Percentiles rank a stretch among this genome's conserved stretches.
Evolutionary conservation across 805 yeast species (phyloP).

Genomic region (Wickerhamomyces mucosus): DNA sequence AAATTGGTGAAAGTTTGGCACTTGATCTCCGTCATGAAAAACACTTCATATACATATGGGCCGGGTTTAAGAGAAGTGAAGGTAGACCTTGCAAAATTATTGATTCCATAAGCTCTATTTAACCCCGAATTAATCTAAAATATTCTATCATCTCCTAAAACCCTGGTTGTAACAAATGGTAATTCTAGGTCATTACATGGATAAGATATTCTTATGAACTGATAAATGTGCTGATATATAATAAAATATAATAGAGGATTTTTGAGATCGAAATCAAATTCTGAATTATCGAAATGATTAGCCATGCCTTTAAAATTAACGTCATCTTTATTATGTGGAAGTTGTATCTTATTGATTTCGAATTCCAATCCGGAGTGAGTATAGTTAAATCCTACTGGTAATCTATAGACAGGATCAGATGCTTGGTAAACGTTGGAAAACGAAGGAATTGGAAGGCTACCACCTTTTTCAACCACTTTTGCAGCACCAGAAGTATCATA

Average conservation of each 20-base stretch:
- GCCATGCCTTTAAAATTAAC: slow-evolving; percentile 13
- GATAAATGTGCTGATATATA: slow-evolving; percentile 13
- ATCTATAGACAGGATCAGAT: slow-evolving; percentile 48
- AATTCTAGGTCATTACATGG: slow-evolving; percentile 14
- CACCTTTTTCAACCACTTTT: slow-evolving; percentile 23
- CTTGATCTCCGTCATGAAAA: too few species aligned
- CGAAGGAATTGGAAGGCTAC: slow-evolving; percentile 12
- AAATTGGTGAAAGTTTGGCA: too few species aligned
- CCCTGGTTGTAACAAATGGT: not conserved
- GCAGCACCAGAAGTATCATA: slow-evolving; percentile 32
- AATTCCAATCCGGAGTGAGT: slow-evolving; percentile 26
- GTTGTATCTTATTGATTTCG: slow-evolving; percentile 24
- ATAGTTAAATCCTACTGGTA: slow-evolving; percentile 40
- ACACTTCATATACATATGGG: too few species aligned
- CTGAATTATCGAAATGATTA: slow-evolving; percentile 6
- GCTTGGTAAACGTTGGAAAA: slow-evolving; percentile 47
- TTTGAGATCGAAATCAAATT: slow-evolving; percentile 2
- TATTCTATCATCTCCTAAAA: too few species aligned
- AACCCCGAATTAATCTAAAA: too few species aligned
- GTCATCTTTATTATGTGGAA: slow-evolving; percentile 23
- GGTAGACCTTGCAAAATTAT: too few species aligned
- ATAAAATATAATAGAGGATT: slow-evolving; percentile 9
- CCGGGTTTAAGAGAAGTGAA: too few species aligned
- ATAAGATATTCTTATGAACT: slow-evolving; percentile 14
- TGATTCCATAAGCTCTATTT: too few species aligned